Evolutionary conservation across 306 rosid species (phyloP), one percentile per base, ranked within the genome.

Genomic region (Cicer cuneatum): DNA sequence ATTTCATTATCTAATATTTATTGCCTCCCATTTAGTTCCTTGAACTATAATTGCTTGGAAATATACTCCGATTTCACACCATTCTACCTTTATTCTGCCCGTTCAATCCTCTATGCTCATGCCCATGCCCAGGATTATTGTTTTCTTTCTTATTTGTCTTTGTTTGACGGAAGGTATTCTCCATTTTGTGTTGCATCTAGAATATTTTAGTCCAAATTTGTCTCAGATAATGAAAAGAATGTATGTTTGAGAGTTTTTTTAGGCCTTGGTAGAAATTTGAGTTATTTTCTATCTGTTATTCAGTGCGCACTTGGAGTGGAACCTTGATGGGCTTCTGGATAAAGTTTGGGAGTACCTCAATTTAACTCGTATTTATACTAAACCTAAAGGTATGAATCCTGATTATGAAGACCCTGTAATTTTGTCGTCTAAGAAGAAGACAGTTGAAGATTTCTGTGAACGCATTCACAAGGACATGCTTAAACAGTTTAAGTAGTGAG

Each of bases 241-340:
- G 68, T 58, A 11, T 14, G 39, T 66, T 39, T n/a, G 56, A 52
- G 72, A 75, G 35, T 41, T 49, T 4, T 7, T 38, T 47, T 64
- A 19, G n/a, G 66, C 42, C 58, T 18, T 18, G 4, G 37, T 74
- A 13, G 69, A 66, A 65, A 19, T 18, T 16, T 73, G 19, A 61
- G n/a, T 72, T 29, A 63, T 71, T 83, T 78, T 37, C 78, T 66
- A 49, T 80, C 49, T 80, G 57, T 72, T 76, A 79, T 85, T 82
- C 87, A 92, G 99, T 82, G 93, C 99, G 1, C 99, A 92, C 83
- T 83, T 94, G 83, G 99, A 94, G 82, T 94, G 99, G 99, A 94
- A 94, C 78, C 97, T 92, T 81, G 99, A 94, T 74, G 97, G 97
- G 78, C 85, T 94, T 81, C 86, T 94, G 86, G 99, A 94, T 11